Evolutionary conservation across 345 rosid genomes (phyloP).

Genomic region (Mallotus nudiflorus): DNA sequence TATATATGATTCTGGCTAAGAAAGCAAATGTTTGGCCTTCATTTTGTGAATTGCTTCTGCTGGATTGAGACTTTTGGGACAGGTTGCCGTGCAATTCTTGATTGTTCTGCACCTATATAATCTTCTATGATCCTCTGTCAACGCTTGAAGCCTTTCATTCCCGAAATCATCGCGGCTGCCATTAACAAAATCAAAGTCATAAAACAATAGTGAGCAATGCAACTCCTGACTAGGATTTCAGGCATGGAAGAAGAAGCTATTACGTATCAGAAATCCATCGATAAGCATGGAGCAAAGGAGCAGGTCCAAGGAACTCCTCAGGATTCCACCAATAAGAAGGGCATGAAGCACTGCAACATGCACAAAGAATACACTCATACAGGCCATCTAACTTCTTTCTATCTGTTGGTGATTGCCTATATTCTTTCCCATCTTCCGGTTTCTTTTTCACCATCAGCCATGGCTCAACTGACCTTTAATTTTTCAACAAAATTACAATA

Average conservation of each 20-base stretch:
- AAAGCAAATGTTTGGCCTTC: constrained; percentile 47
- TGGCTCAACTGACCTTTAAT: constrained; percentile 57
- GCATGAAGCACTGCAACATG: constrained; percentile 65
- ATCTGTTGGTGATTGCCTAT: constrained; percentile 48
- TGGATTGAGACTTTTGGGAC: constrained; percentile 67
- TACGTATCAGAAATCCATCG: constrained; percentile 66
- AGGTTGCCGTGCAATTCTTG: constrained; percentile 56
- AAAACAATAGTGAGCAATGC: not conserved
- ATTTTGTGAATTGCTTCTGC: constrained; percentile 57
- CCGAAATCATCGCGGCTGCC: constrained; percentile 56
- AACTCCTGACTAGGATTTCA: too few species aligned
- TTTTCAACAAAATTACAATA: not conserved
- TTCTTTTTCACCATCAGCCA: constrained; percentile 56
- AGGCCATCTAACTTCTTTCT: constrained; percentile 65
- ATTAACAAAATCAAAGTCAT: not conserved
- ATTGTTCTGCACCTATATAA: constrained; percentile 60
- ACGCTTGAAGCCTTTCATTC: constrained; percentile 45
- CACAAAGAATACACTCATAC: constrained; percentile 73
- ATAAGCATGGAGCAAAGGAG: constrained; percentile 60
- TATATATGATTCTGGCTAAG: constrained; percentile 3
- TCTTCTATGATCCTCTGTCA: constrained; percentile 53
- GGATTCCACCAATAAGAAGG: constrained; percentile 82
- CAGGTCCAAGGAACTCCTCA: constrained; percentile 64
- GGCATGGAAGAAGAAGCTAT: not conserved
- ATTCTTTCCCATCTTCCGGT: constrained; percentile 46